Conservation (phyloP, 129 eudicot species). For the Centella asiatica region DNA sequence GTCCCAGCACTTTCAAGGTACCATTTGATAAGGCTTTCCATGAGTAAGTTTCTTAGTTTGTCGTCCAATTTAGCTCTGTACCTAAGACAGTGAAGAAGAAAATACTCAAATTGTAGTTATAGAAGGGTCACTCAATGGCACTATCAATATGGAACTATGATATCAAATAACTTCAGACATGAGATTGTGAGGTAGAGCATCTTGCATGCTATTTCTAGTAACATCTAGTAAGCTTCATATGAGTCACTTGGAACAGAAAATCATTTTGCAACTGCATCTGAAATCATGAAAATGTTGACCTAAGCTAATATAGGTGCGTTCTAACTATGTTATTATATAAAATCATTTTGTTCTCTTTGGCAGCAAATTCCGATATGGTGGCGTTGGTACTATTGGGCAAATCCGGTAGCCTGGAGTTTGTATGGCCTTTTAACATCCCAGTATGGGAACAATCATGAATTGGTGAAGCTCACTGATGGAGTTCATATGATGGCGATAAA, state of each 20-base stretch:
- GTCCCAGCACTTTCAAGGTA: too few species aligned
- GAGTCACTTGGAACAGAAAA: not conserved
- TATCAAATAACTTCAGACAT: too few species aligned
- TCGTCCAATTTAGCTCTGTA: too few species aligned
- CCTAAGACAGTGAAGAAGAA: too few species aligned
- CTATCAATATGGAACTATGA: too few species aligned
- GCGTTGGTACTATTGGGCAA: constrained; percentile 97
- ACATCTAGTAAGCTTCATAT: too few species aligned
- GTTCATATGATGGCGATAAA: constrained; percentile 35
- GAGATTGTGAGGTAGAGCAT: too few species aligned
- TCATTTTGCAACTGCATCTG: not conserved
- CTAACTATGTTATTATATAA: not conserved
- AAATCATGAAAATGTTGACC: not conserved
- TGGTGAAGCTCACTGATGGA: constrained; percentile 59
- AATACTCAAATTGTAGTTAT: too few species aligned
- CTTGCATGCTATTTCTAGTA: too few species aligned
- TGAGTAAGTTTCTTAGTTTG: too few species aligned
- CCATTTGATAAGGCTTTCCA: too few species aligned
- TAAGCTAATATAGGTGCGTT: not conserved
- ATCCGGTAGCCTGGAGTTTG: constrained; percentile 91
- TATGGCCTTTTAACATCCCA: constrained; percentile 87
- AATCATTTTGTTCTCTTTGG: not conserved
- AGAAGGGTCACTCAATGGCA: too few species aligned
- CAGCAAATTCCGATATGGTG: constrained; percentile 91
- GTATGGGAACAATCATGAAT: constrained; percentile 57